Conservation (phyloP, 2,329 filamentous ascomycete genomes). For the Aspergillus brasiliensis region DNA sequence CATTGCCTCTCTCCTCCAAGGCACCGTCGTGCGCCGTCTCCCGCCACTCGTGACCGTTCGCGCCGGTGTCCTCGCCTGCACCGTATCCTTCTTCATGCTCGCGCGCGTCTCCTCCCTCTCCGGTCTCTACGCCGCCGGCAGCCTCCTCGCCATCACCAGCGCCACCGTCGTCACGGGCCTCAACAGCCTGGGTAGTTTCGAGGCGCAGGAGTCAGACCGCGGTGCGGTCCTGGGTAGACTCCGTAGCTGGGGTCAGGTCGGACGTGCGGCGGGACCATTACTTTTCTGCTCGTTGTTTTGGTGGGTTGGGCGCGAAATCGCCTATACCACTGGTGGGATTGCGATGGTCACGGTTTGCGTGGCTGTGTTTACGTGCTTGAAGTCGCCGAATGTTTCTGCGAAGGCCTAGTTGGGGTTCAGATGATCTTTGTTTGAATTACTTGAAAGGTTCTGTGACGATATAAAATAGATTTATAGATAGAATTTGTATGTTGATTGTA, state of each 20-base stretch:
- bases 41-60: slow-evolving; percentile 79
- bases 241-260: slow-evolving; percentile 79
- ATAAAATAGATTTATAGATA: not conserved
- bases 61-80: slow-evolving; percentile 74
- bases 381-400: slow-evolving; percentile 53
- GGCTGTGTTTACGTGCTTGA: slow-evolving; percentile 71
- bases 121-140: slow-evolving; percentile 78
- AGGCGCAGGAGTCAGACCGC: slow-evolving; percentile 76
- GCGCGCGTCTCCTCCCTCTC: slow-evolving; percentile 67
- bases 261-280: slow-evolving; percentile 81
- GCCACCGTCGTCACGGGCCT: slow-evolving; percentile 93
- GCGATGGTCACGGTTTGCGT: slow-evolving; percentile 76
- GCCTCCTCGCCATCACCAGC: slow-evolving; percentile 82
- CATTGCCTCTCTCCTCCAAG: slow-evolving; percentile 88
- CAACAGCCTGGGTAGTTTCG: slow-evolving; percentile 88
- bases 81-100: slow-evolving; percentile 78
- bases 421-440: not conserved
- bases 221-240: slow-evolving; percentile 85
- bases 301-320: slow-evolving; percentile 90
- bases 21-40: slow-evolving; percentile 82
- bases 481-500: too few species aligned
- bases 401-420: slow-evolving; percentile 2
- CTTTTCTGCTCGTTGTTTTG: slow-evolving; percentile 95
- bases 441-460: not conserved
- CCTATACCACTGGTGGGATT: slow-evolving; percentile 77